phyloP scores from a whole-genome alignment of 1,139 yeast genomes.

The Blastobotrys aristatus region DNA sequence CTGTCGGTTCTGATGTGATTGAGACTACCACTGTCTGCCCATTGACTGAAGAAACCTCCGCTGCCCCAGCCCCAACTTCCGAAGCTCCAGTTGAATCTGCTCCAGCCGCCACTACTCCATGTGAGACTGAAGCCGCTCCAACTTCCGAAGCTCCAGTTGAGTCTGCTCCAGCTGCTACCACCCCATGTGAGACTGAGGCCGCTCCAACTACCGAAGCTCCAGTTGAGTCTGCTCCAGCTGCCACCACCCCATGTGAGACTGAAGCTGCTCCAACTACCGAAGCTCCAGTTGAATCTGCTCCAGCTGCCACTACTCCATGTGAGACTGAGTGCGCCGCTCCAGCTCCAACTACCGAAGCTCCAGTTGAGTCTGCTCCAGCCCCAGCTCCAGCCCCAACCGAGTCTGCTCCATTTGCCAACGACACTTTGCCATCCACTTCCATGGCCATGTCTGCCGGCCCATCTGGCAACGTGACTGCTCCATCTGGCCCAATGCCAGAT shows the following conservation, averaged over 20 bases:
- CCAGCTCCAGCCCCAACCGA: constrained; percentile 8
- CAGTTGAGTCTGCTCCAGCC: constrained; percentile 9
- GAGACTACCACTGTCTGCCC: constrained; percentile 21
- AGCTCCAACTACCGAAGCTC: constrained; percentile 8
- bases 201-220: constrained; percentile 10
- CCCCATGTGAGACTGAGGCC: neutral
- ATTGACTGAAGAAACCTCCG: constrained; percentile 15
- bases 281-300: constrained; percentile 13
- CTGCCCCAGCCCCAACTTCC: constrained; percentile 10
- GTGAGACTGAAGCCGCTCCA: constrained; percentile 15
- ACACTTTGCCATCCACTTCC: constrained; percentile 10
- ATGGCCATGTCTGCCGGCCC: constrained; percentile 5
- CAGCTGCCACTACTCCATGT: constrained; percentile 14
- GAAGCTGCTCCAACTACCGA: constrained; percentile 14
- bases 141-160: constrained; percentile 12
- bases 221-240: constrained; percentile 6
- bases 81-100: constrained; percentile 15
- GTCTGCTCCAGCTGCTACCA: constrained; percentile 10
- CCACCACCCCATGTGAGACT: constrained; percentile 10
- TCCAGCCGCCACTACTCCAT: constrained; percentile 10
- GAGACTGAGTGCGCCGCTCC: no score
- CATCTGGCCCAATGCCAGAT: constrained; percentile 5
- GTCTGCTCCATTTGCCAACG: constrained; percentile 2
- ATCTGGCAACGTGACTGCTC: constrained; percentile 4
- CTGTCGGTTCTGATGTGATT: constrained; percentile 17